A percentile compares a stretch with the other conserved stretches of the same genome.
Conservation (phyloP, 306 rosid genomes). For the Vigna unguiculata region DNA sequence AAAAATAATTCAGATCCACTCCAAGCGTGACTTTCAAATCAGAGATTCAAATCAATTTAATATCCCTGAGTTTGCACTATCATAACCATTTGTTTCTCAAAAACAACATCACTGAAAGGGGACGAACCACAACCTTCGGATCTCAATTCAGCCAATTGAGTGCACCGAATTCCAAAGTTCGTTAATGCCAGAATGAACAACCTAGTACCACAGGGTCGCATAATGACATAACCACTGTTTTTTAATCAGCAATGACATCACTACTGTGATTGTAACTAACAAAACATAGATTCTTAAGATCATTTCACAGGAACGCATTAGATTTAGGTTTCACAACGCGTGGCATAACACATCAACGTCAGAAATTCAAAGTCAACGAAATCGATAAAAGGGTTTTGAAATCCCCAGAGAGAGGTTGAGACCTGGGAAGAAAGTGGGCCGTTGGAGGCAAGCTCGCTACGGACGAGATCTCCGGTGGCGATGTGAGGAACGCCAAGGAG, state of each 20-base stretch:
- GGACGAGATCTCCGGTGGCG: slow-evolving; percentile 96
- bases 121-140: not conserved
- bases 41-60: not conserved
- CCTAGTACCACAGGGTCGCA: not conserved
- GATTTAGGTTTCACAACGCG: slow-evolving; percentile 1
- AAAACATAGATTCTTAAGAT: not conserved
- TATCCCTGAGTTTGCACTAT: not conserved
- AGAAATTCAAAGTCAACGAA: not conserved
- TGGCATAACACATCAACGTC: not conserved
- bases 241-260: not conserved
- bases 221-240: not conserved
- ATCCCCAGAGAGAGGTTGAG: not conserved
- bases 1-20: slow-evolving; percentile 14
- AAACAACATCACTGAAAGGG: not conserved
- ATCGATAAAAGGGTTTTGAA: not conserved
- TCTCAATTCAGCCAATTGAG: not conserved
- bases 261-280: not conserved
- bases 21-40: slow-evolving; percentile 29
- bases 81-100: not conserved
- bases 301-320: slow-evolving; percentile 12
- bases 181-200: not conserved
- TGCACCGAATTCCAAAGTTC: not conserved
- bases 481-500: slow-evolving; percentile 92
- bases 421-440: slow-evolving; percentile 81
- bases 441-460: slow-evolving; percentile 81